Base-by-base conservation (phyloP, 1,139 yeast species). In the Saccharomyces hybrid region DNA sequence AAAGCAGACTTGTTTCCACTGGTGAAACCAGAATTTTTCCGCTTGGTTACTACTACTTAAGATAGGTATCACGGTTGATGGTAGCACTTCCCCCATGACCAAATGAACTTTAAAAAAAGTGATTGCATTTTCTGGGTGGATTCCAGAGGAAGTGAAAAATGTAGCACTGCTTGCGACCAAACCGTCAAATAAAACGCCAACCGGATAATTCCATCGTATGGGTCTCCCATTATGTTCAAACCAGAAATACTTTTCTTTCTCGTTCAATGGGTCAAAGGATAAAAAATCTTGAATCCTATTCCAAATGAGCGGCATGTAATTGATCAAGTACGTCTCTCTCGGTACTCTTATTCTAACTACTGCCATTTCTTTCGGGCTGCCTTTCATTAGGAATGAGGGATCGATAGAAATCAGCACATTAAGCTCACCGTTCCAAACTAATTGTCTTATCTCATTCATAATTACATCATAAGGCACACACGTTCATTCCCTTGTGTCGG, bases 191-290 rank as follows among this genome's bases (percentile, higher is more conserved):
- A 85, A 70, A 3, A 86, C 73, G 0, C 97, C 97, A 5, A 85
- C 71, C 0, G 97, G 97, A 61, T 83, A 73, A 61, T 86, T 83
- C 96, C 97, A 90, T 50, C 79, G 77, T 28, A 90, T 57, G 0
- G 95, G 89, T 0, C 75, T 81, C 4, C 74, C 79, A 31, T 83
- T 83, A 63, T 74, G 80, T 60, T 82, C 89, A 52, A 89, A 75
- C 96, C 96, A 89, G 62, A 55, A 47, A 29, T 13, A 51, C 19
- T 29, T 51, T 0, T 76, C 63, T 0, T 60, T 59, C 0, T 79
- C 74, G 48, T 65, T 59, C 52, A 65, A 38, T 7, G 16, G 59
- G 16, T 73, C 71, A 51, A 69, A 69, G 25, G 70, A 70, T 25
- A 78, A 58, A 52, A 66, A 70, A n/a, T 73, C 68, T 47, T 69